Conservation (phyloP, 2,329 filamentous ascomycete genomes). For the Claviceps lovelessii region DNA sequence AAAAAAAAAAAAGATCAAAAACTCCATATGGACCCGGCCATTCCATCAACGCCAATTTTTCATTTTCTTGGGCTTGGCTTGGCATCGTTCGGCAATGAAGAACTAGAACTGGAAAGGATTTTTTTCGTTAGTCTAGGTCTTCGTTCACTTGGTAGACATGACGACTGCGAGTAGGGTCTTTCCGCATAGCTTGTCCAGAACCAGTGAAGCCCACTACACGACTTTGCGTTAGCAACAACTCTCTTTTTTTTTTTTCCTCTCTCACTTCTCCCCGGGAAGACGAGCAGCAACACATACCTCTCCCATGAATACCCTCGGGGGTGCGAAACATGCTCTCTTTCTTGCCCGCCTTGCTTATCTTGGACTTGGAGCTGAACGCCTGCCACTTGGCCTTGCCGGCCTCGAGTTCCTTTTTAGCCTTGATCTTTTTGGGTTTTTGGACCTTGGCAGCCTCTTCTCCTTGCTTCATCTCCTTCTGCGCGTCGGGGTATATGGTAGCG, state of each 20-base stretch:
- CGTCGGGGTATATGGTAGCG: constrained; percentile 46
- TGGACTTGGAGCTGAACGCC: constrained; percentile 71
- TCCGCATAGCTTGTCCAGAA: constrained; percentile 89
- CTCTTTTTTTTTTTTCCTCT: neutral
- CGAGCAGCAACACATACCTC: constrained; percentile 45
- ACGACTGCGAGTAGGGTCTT: constrained; percentile 67
- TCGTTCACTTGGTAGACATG: constrained; percentile 73
- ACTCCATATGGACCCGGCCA: constrained; percentile 9
- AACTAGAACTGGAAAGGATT: neutral
- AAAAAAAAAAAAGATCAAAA: constrained; percentile 8
- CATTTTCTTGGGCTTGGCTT: neutral
- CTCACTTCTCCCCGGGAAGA: neutral
- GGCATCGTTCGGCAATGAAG: constrained; percentile 1
- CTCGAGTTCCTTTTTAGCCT: constrained; percentile 82
- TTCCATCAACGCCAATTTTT: constrained; percentile 6
- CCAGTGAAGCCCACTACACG: constrained; percentile 80
- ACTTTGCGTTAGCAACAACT: constrained; percentile 9
- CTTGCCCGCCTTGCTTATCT: constrained; percentile 51
- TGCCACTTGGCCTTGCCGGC: constrained; percentile 89
- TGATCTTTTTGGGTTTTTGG: constrained; percentile 74
- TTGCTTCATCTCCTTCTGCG: constrained; percentile 45
- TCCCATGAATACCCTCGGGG: constrained; percentile 68
- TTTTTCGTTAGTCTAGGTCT: constrained; percentile 47
- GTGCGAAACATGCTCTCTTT: constrained; percentile 98
- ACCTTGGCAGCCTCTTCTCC: constrained; percentile 55